Percentiles rank a stretch among this genome's conserved stretches.
Conservation (phyloP, 2,329 filamentous ascomycete genomes). For the Zalaria obscura region DNA sequence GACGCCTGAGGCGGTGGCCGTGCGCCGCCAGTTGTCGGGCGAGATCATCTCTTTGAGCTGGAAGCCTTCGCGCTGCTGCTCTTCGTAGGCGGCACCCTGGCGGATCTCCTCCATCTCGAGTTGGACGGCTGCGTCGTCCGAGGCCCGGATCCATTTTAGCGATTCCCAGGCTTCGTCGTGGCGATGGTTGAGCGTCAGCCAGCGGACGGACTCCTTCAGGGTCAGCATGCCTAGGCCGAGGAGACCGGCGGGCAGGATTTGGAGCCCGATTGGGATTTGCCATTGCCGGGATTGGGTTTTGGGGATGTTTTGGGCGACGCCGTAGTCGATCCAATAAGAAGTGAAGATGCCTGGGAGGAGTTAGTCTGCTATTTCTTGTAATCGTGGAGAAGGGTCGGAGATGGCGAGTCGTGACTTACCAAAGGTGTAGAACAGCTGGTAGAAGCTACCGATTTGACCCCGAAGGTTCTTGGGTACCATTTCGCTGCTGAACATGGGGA, state of each 20-base stretch:
- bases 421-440: constrained; percentile 36
- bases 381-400: neutral
- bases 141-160: constrained; percentile 38
- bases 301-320: constrained; percentile 21
- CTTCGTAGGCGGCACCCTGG: constrained; percentile 31
- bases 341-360: constrained; percentile 24
- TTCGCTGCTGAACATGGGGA: constrained; percentile 27
- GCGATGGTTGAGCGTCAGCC: constrained; percentile 34
- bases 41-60: constrained; percentile 26
- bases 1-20: constrained; percentile 29
- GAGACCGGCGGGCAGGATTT: constrained; percentile 32
- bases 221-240: constrained; percentile 36
- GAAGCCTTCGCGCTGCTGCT: constrained; percentile 30
- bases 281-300: constrained; percentile 29
- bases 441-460: constrained; percentile 35
- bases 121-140: constrained; percentile 19
- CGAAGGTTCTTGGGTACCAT: constrained; percentile 31
- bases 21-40: constrained; percentile 28
- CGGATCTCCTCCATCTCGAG: constrained; percentile 39
- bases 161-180: constrained; percentile 32
- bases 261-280: constrained; percentile 42
- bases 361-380: neutral
- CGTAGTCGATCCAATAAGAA: constrained; percentile 42
- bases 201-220: constrained; percentile 35
- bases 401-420: constrained; percentile 13